Evolutionary conservation across 768 basidiomycete species (phyloP).

Genomic region (Boletus rubroflammeus): DNA sequence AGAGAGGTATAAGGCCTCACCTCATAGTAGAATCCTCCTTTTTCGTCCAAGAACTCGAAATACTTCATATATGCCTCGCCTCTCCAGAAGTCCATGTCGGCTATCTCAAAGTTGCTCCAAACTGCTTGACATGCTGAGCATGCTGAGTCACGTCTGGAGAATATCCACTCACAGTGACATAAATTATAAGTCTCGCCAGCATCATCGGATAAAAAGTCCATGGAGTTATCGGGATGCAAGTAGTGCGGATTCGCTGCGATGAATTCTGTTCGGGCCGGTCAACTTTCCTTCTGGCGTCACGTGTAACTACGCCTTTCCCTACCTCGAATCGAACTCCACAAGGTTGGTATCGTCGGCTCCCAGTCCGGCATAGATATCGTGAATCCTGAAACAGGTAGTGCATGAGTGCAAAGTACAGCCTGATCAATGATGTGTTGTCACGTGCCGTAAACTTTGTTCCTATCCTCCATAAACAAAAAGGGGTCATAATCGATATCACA

Average conservation of each 20-base stretch:
- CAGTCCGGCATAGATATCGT: constrained; percentile 65
- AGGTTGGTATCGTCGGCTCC: constrained; percentile 56
- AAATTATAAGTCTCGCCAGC: constrained; percentile 59
- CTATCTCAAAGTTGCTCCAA: constrained; percentile 96
- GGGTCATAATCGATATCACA: constrained; percentile 53
- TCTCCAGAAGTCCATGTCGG: constrained; percentile 79
- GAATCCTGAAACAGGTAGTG: constrained; percentile 39
- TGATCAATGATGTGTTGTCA: not conserved
- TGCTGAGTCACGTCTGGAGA: not conserved
- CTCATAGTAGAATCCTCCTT: constrained; percentile 91
- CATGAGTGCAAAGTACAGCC: not conserved
- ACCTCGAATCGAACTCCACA: constrained; percentile 62
- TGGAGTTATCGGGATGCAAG: constrained; percentile 53
- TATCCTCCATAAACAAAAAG: constrained; percentile 53
- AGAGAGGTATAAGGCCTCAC: constrained; percentile 27
- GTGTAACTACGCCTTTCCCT: constrained; percentile 26
- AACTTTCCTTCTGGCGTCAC: constrained; percentile 35
- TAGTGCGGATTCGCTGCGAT: constrained; percentile 50
- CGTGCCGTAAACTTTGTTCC: constrained; percentile 49
- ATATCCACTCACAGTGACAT: constrained; percentile 52
- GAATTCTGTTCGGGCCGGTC: constrained; percentile 48
- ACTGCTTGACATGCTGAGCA: constrained; percentile 40
- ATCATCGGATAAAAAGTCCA: constrained; percentile 65
- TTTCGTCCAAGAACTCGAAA: constrained; percentile 76
- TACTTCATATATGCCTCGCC: constrained; percentile 76